phyloP scores from a whole-genome alignment of 306 rosid species.

The Betula pendula region DNA sequence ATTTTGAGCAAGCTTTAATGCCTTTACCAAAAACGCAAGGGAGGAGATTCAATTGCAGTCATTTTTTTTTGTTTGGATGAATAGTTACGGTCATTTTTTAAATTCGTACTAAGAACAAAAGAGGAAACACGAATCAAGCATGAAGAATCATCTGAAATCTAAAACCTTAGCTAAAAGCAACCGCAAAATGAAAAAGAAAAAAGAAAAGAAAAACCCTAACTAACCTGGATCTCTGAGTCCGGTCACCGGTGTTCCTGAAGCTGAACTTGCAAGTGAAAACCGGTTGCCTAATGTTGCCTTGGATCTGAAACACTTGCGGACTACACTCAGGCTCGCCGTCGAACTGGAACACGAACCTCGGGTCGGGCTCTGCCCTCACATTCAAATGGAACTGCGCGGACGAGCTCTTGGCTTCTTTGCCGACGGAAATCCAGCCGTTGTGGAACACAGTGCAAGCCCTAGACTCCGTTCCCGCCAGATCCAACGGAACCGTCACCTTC shows the following conservation, averaged over 20 bases:
- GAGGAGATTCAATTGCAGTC: not conserved
- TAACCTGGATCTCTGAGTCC: conserved; percentile 60
- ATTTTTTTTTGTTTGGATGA: too few relatives aligned
- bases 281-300: conserved; percentile 65
- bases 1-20: conserved; percentile 15
- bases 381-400: conserved; percentile 69
- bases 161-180: not conserved
- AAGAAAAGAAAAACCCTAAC: not conserved
- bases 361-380: conserved; percentile 71
- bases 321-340: conserved; percentile 81
- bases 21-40: not conserved
- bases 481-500: conserved; percentile 49
- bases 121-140: not conserved
- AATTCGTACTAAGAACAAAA: conserved; percentile 3
- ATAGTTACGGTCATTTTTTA: not conserved
- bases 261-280: conserved; percentile 77
- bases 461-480: conserved; percentile 48
- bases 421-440: conserved; percentile 68
- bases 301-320: conserved; percentile 74
- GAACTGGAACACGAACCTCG: conserved; percentile 70
- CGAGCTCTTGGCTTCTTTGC: conserved; percentile 50
- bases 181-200: not conserved
- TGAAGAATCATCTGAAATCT: conserved; percentile 2
- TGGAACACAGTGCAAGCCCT: conserved; percentile 43
- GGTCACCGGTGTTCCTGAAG: conserved; percentile 60